Conservation (phyloP, 2,329 filamentous ascomycete genomes). For the Metarhizium anisopliae region DNA sequence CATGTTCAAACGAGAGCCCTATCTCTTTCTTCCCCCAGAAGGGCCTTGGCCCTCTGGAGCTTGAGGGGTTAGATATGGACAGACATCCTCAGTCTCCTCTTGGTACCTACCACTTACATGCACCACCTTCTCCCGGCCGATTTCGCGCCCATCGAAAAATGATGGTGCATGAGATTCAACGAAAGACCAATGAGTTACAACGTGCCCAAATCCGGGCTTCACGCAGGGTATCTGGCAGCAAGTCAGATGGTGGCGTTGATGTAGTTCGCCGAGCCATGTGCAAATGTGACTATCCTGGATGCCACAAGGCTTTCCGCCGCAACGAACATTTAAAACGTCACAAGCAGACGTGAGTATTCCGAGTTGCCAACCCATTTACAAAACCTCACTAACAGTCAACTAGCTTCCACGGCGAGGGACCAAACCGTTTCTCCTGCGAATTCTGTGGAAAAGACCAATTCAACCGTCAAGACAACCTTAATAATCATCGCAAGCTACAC, state of each 20-base stretch:
- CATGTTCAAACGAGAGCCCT: constrained; percentile 30
- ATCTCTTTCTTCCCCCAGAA: constrained; percentile 30
- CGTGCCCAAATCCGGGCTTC: constrained; percentile 27
- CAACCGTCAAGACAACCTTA: constrained; percentile 32
- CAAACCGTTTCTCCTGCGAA: constrained; percentile 30
- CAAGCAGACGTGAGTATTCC: constrained; percentile 36
- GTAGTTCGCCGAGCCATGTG: constrained; percentile 30
- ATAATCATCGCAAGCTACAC: constrained; percentile 33
- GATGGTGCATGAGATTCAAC: constrained; percentile 32
- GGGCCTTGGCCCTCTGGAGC: constrained; percentile 19
- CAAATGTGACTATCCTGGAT: constrained; percentile 37
- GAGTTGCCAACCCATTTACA: background rate
- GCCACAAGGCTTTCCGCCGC: constrained; percentile 39
- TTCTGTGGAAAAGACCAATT: constrained; percentile 34
- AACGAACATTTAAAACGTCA: constrained; percentile 50
- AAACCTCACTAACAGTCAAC: background rate
- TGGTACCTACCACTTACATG: constrained; percentile 20
- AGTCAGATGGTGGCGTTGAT: constrained; percentile 23
- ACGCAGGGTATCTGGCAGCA: constrained; percentile 19
- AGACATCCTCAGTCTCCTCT: constrained; percentile 27
- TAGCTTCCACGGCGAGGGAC: constrained; percentile 29
- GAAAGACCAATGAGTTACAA: constrained; percentile 35
- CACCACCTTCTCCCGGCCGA: constrained; percentile 23
- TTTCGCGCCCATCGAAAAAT: constrained; percentile 29
- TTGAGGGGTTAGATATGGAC: constrained; percentile 26